These are phyloP conservation scores for Halocafeteria seosinensis DNA, from an alignment of 108 stramenopile species.

Conservation along the genomic window DNA sequence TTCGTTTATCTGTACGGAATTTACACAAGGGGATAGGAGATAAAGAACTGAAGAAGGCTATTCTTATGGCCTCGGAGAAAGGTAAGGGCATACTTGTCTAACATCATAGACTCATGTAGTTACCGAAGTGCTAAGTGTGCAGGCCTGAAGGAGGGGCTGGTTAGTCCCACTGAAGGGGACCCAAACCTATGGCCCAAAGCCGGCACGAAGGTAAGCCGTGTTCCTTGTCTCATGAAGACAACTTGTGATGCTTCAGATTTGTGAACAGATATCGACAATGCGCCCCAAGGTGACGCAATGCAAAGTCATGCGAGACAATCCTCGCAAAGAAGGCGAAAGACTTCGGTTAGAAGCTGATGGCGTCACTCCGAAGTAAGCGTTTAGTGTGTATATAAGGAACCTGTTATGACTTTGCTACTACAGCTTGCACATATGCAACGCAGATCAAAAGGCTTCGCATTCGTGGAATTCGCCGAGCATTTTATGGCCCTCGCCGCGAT, in stretches of 20 bases:
- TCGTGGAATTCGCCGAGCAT: slow-evolving; percentile 88
- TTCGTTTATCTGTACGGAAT: slow-evolving; percentile 67
- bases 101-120: no score
- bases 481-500: slow-evolving; percentile 79
- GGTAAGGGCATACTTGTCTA: no score
- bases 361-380: slow-evolving; percentile 5
- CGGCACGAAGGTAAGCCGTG: background rate
- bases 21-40: slow-evolving; percentile 69
- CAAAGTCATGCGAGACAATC: no score
- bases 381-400: slow-evolving; percentile 10
- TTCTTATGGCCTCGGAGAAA: slow-evolving; percentile 40
- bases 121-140: no score
- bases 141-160: slow-evolving; percentile 56
- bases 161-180: slow-evolving; percentile 47
- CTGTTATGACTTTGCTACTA: no score
- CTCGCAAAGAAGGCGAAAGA: background rate
- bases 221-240: no score
- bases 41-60: slow-evolving; percentile 49
- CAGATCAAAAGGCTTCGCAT: slow-evolving; percentile 81
- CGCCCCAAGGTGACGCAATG: no score
- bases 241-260: no score
- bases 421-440: no score
- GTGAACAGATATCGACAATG: no score
- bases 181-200: slow-evolving; percentile 15
- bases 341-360: background rate